Conservation (phyloP, 768 basidiomycete species). For the Naganishia randhawae region DNA sequence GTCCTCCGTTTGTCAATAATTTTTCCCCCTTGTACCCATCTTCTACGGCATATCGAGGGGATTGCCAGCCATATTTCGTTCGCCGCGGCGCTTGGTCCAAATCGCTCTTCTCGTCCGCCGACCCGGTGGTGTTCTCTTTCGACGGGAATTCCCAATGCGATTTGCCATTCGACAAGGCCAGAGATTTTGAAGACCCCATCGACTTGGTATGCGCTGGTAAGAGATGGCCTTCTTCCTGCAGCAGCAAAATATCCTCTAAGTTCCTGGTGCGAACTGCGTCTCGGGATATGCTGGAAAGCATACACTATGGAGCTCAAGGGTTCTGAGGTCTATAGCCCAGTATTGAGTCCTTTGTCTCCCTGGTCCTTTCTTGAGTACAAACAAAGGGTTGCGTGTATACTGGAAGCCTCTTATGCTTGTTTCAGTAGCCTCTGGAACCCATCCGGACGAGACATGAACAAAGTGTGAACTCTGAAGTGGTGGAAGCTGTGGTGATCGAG, state of each 20-base stretch:
- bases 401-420: no score
- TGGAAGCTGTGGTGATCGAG: constrained; percentile 2
- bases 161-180: not conserved
- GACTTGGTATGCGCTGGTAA: not conserved
- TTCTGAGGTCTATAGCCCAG: not conserved
- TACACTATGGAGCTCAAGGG: not conserved
- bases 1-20: not conserved
- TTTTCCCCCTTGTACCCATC: constrained; percentile 13
- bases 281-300: constrained; percentile 15
- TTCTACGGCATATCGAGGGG: constrained; percentile 5
- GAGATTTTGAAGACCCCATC: not conserved
- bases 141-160: not conserved
- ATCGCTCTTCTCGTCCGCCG: constrained; percentile 12
- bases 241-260: constrained; percentile 11
- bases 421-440: no score
- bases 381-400: no score
- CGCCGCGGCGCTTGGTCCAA: not conserved
- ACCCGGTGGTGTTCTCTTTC: not conserved
- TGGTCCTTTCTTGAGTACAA: not conserved
- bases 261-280: constrained; percentile 9
- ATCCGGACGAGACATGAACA: no score
- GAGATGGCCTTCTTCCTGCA: constrained; percentile 13
- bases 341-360: not conserved
- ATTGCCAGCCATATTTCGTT: constrained; percentile 16
- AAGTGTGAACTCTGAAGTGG: no score